phyloP scores from a whole-genome alignment of 2,329 filamentous ascomycete genomes.

The Zymoseptoria brevis region DNA sequence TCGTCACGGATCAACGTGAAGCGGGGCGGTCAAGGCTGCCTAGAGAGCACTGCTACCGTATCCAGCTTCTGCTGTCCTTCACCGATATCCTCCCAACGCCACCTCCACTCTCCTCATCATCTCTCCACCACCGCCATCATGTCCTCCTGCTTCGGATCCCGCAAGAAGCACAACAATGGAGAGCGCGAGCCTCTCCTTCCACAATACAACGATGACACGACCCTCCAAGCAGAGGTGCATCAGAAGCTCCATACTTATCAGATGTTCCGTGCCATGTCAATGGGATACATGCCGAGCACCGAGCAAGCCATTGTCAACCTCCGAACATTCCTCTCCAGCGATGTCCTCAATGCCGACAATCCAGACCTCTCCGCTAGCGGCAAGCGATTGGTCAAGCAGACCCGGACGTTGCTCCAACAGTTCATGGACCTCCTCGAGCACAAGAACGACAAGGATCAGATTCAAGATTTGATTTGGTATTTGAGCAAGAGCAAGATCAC shows the following conservation, averaged over 20 bases:
- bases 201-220: slow-evolving; percentile 73
- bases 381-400: slow-evolving; percentile 61
- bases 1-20: not conserved
- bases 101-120: not conserved
- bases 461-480: slow-evolving; percentile 90
- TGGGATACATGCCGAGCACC: slow-evolving; percentile 88
- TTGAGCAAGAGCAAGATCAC: slow-evolving; percentile 64
- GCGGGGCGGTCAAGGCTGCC: too few species aligned
- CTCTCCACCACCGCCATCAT: slow-evolving; percentile 31
- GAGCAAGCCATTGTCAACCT: slow-evolving; percentile 75
- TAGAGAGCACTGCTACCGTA: too few species aligned
- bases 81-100: too few species aligned
- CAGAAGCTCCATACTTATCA: slow-evolving; percentile 91
- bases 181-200: slow-evolving; percentile 75
- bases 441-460: slow-evolving; percentile 77
- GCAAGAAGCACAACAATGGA: slow-evolving; percentile 35
- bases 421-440: slow-evolving; percentile 73
- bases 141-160: slow-evolving; percentile 58
- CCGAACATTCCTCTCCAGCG: slow-evolving; percentile 67
- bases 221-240: slow-evolving; percentile 66
- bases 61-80: too few species aligned
- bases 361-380: slow-evolving; percentile 71
- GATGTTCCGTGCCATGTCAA: slow-evolving; percentile 72
- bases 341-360: slow-evolving; percentile 68
- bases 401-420: slow-evolving; percentile 65